Conservation (phyloP, 768 basidiomycete species). For the Trametes coccinea region DNA sequence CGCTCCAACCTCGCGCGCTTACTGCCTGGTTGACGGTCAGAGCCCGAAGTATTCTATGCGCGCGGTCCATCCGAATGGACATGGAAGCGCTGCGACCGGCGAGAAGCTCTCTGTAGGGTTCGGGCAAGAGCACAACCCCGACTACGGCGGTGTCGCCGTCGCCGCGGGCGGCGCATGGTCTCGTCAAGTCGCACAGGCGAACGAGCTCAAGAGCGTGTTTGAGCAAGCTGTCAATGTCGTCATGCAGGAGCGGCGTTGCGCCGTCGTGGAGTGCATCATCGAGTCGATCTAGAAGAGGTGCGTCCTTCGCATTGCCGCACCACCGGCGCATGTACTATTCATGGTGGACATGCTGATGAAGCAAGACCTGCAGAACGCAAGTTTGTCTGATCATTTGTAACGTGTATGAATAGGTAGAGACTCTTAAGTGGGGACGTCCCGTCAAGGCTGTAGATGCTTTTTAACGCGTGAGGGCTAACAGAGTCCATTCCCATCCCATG, state of each 20-base stretch:
- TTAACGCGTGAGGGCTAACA: too few relatives aligned
- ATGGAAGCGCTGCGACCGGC: conserved; percentile 45
- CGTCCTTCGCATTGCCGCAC: not conserved
- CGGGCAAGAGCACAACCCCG: conserved; percentile 56
- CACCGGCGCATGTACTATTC: too few relatives aligned
- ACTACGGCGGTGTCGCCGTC: conserved; percentile 61
- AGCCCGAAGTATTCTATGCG: conserved; percentile 67
- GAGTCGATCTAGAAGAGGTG: conserved; percentile 21
- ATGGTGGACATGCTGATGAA: too few relatives aligned
- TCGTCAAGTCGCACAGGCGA: conserved; percentile 35
- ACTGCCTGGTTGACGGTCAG: conserved; percentile 26
- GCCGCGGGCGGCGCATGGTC: conserved; percentile 73
- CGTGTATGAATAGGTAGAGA: too few relatives aligned
- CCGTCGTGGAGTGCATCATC: conserved; percentile 60
- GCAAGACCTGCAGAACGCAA: too few relatives aligned
- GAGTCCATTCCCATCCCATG: too few relatives aligned
- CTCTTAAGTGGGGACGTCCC: too few relatives aligned
- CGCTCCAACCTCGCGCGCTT: not conserved
- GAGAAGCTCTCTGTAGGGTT: conserved; percentile 62
- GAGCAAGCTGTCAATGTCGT: conserved; percentile 57
- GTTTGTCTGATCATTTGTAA: too few relatives aligned
- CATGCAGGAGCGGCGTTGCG: conserved; percentile 56
- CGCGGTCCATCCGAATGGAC: conserved; percentile 58
- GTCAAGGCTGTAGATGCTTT: too few relatives aligned
- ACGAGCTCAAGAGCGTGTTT: conserved; percentile 37